These are phyloP conservation scores for Amanita exitialis DNA, from an alignment of 768 basidiomycete species.

Conservation along the genomic window DNA sequence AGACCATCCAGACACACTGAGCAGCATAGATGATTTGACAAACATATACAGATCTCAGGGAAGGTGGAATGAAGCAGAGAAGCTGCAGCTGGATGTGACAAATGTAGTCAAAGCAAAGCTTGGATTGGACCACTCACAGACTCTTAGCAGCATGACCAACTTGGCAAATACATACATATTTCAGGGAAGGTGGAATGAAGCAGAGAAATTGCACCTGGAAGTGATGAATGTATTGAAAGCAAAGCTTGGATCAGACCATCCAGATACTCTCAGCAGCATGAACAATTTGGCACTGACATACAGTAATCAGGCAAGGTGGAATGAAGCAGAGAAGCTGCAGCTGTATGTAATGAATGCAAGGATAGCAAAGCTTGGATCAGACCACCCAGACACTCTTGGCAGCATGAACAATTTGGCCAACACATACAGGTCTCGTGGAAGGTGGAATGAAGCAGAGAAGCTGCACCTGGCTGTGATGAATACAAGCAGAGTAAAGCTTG, in stretches of 20 bases:
- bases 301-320: no score
- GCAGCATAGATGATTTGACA: background rate
- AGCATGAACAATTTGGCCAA: background rate
- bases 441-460: no score
- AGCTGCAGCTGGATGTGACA: background rate
- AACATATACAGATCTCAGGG: background rate
- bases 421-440: background rate
- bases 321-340: no score
- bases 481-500: no score
- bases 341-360: no score
- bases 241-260: background rate
- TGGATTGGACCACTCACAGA: background rate
- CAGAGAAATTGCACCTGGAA: background rate
- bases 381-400: background rate
- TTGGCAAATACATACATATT: background rate
- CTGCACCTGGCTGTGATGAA: no score
- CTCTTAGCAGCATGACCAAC: background rate
- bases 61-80: conserved; percentile 1
- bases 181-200: background rate
- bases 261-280: no score
- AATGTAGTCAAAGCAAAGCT: background rate
- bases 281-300: background rate
- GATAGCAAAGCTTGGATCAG: background rate
- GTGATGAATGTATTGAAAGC: background rate
- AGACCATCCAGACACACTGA: background rate